These are phyloP conservation scores for Solanum rostratum DNA, from an alignment of 257 asterid genomes.

Conservation along the genomic window DNA sequence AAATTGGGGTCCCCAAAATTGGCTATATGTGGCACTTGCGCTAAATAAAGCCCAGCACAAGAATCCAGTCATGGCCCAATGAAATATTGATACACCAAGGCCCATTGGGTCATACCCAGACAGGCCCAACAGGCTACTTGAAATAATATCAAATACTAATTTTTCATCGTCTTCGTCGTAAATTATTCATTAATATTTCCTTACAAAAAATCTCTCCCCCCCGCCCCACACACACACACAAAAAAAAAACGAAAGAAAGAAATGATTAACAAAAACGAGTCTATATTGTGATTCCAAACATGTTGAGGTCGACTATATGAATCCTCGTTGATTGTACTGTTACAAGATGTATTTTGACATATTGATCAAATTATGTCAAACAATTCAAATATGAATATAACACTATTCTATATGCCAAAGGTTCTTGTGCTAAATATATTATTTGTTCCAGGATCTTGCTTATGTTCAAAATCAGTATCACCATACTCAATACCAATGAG, in stretches of 20 bases:
- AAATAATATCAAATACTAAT: not conserved
- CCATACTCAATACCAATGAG: not conserved
- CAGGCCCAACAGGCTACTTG: not conserved
- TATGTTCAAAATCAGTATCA: not conserved
- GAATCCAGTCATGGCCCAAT: not conserved
- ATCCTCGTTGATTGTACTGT: not conserved
- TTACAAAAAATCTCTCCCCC: not conserved
- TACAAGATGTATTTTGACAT: not conserved
- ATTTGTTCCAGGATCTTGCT: not conserved
- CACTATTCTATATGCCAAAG: not conserved
- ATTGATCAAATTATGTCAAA: not conserved
- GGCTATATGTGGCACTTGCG: not conserved
- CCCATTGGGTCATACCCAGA: not conserved
- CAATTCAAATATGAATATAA: not conserved
- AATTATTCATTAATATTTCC: not conserved
- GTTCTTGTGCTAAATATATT: not conserved
- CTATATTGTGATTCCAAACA: no score
- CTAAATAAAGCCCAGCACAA: not conserved
- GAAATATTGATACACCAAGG: not conserved
- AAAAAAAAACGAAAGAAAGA: no score
- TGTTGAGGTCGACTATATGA: not conserved
- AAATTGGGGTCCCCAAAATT: not conserved
- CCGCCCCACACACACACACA: accelerated
- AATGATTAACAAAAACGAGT: not conserved
- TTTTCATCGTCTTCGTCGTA: not conserved